Base-by-base conservation (phyloP, 352 stramenopile genomes). In the Globisporangium orthogonon region DNA sequence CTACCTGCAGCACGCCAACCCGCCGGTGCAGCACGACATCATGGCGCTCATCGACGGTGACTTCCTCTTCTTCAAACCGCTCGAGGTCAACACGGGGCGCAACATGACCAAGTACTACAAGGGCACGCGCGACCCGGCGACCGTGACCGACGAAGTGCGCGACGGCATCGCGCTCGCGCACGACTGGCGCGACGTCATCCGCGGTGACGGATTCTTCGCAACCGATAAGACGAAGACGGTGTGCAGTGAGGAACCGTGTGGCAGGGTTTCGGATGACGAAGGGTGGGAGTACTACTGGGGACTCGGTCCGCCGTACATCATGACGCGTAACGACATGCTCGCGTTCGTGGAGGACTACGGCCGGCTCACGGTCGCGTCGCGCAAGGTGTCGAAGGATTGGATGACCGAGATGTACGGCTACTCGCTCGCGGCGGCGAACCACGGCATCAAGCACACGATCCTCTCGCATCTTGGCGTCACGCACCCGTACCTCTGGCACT, bases 401-500 rank as follows among this genome's bases (percentile, higher is more conserved):
- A 84, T 81, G 71, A 67, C 71, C 30, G 76, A 86, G 60, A 86
- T 84, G 76, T 77, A 76, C 44, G 76, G 60, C 17, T 84, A 79
- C 56, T 61, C 66, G 4, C 10, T 79, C 17, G 71, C 74, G 14
- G 74, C 68, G 1, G 76, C 67, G 31, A 80, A 83, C 52, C 65
- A 83, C 35, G 64, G 58, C 29, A 83, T 87, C 49, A 77, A 75
- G 35, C 74, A 85, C 67, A 87, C 73, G 50, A 59, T 79, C 17
- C 41, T 84, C 39, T 68, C 70, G 3, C 52, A 84, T 44, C 50
- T 87, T 31, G 74, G 71, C n/a, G 41, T 69, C 9, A 84, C 67
- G 30, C 67, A 81, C 30, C 76, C 76, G 5, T 69, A 66, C 35
- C 35, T 76, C 5, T 55, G 63, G 4, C 46, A 40, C 0, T 54